Percentiles rank a stretch among this genome's conserved stretches.
These are phyloP conservation scores for Inga oerstediana DNA, from an alignment of 306 rosid genomes.

Conservation along the genomic window DNA sequence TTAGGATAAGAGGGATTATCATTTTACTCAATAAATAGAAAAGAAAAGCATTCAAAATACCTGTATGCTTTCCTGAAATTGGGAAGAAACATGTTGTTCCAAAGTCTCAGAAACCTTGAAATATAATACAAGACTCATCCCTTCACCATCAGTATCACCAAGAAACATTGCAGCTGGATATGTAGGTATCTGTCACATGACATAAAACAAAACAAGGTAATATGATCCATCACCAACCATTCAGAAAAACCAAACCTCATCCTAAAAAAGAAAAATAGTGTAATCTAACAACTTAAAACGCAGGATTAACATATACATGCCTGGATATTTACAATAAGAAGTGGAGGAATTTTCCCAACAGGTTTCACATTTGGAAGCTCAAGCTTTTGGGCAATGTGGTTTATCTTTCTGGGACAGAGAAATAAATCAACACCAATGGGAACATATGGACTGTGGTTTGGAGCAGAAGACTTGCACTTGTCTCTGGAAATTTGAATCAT, in stretches of 20 bases:
- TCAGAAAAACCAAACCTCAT: neutral
- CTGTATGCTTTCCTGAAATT: slow-evolving; percentile 79
- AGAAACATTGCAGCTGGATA: slow-evolving; percentile 94
- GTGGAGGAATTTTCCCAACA: slow-evolving; percentile 61
- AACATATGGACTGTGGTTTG: slow-evolving; percentile 71
- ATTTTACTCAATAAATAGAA: neutral
- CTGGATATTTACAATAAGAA: slow-evolving; percentile 93
- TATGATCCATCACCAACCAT: slow-evolving; percentile 13
- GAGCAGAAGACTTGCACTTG: slow-evolving; percentile 73
- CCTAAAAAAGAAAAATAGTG: neutral
- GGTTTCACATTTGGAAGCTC: slow-evolving; percentile 81
- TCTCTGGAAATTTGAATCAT: slow-evolving; percentile 59
- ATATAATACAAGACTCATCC: slow-evolving; percentile 83
- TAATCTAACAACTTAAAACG: neutral
- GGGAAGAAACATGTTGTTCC: slow-evolving; percentile 67
- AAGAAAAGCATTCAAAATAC: slow-evolving; percentile 35
- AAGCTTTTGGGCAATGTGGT: slow-evolving; percentile 82
- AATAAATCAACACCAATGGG: slow-evolving; percentile 91
- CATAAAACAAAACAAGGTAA: neutral
- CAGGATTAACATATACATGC: slow-evolving; percentile 17
- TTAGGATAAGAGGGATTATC: neutral
- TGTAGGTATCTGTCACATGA: slow-evolving; percentile 67
- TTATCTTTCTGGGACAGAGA: slow-evolving; percentile 72
- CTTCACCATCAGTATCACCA: slow-evolving; percentile 93
- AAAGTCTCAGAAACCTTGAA: slow-evolving; percentile 71